These are phyloP conservation scores for Sphaerulina musiva DNA, from an alignment of 2,329 filamentous ascomycete genomes.

Conservation along the genomic window DNA sequence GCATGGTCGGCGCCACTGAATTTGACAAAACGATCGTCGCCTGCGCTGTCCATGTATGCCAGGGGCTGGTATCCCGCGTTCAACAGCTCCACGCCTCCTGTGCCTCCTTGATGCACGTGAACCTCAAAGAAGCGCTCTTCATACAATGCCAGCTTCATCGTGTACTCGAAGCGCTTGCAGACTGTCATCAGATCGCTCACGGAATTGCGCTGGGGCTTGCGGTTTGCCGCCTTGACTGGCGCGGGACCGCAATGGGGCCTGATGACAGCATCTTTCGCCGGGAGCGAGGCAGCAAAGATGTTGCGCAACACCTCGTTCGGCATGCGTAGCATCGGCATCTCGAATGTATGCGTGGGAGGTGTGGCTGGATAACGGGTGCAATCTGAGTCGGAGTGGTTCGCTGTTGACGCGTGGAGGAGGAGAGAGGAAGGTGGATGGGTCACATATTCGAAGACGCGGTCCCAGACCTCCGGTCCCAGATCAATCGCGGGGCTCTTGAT, in stretches of 20 bases:
- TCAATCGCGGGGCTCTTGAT: not conserved
- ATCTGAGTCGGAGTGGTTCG: too few species aligned
- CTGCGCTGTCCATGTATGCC: constrained; percentile 22
- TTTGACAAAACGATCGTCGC: constrained; percentile 26
- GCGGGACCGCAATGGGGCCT: constrained; percentile 10
- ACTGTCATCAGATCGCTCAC: constrained; percentile 26
- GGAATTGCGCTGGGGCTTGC: constrained; percentile 15
- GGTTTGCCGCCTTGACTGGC: constrained; percentile 2
- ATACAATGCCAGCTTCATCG: constrained; percentile 24
- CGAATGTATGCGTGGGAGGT: constrained; percentile 9
- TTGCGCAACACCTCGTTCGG: constrained; percentile 21
- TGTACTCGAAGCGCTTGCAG: constrained; percentile 20
- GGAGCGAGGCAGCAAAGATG: constrained; percentile 19
- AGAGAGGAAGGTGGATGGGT: not conserved
- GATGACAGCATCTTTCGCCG: constrained; percentile 13
- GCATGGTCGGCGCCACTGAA: constrained; percentile 21
- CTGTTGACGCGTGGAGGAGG: too few species aligned
- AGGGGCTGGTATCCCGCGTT: constrained; percentile 29
- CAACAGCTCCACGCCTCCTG: constrained; percentile 30
- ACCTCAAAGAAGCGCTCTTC: constrained; percentile 28
- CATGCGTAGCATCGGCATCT: constrained; percentile 12
- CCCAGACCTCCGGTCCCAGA: not conserved
- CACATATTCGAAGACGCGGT: not conserved
- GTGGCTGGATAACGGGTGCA: constrained; percentile 3
- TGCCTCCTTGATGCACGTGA: constrained; percentile 28